phyloP scores from a whole-genome alignment of 1,139 yeast genomes.

The Scheffersomyces titani region DNA sequence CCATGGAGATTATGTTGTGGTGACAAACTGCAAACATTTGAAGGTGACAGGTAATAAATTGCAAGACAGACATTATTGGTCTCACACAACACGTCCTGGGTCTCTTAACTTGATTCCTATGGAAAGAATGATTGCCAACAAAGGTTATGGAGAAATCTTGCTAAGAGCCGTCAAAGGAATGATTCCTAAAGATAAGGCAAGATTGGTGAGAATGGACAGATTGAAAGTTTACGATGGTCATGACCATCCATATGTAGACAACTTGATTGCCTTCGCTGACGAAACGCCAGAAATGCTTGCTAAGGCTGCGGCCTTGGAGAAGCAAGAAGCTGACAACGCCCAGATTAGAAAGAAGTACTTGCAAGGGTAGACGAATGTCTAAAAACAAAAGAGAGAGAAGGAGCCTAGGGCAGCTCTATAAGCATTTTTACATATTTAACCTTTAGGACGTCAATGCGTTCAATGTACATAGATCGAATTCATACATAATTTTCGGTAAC shows the following conservation, averaged over 20 bases:
- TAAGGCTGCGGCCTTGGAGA: constrained; percentile 41
- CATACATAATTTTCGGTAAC: not conserved
- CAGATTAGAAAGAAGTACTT: constrained; percentile 40
- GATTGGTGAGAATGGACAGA: constrained; percentile 79
- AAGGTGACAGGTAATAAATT: constrained; percentile 83
- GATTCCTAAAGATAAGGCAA: constrained; percentile 89
- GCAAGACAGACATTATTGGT: constrained; percentile 83
- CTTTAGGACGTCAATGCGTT: not conserved
- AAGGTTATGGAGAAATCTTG: constrained; percentile 83
- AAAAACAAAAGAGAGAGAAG: not conserved
- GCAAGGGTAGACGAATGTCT: constrained; percentile 17
- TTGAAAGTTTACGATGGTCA: constrained; percentile 86
- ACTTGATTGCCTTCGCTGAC: constrained; percentile 84
- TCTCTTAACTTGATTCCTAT: constrained; percentile 80
- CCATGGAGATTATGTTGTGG: constrained; percentile 96
- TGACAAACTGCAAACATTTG: constrained; percentile 83
- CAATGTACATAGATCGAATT: not conserved
- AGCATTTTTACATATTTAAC: too few relatives aligned
- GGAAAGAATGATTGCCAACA: constrained; percentile 73
- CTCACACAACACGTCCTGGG: constrained; percentile 91
- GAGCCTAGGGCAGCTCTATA: not conserved
- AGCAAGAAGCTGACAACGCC: constrained; percentile 32
- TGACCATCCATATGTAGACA: constrained; percentile 81
- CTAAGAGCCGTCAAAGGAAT: constrained; percentile 89
- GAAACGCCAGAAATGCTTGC: constrained; percentile 58